phyloP scores from a whole-genome alignment of 257 asterid species.

The Solanum paucissectum region DNA sequence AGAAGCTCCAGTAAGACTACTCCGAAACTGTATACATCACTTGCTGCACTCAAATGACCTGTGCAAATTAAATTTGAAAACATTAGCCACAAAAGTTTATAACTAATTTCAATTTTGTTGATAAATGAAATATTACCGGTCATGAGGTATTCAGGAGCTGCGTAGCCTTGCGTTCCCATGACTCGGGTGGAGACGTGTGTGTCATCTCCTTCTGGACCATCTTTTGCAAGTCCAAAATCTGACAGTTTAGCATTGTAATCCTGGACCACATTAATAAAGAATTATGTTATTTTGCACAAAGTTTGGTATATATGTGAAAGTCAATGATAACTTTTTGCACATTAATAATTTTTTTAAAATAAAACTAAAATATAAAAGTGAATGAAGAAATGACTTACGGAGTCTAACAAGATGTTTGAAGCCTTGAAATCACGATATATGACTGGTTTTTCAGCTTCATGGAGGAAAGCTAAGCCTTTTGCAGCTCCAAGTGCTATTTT shows the following conservation, averaged over 20 bases:
- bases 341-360: too few species aligned
- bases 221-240: constrained; percentile 16
- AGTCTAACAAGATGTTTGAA: constrained; percentile 15
- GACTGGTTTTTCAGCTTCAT: constrained; percentile 7
- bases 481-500: constrained; percentile 19
- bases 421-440: constrained; percentile 16
- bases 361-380: too few species aligned
- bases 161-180: constrained; percentile 16
- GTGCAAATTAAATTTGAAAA: not conserved
- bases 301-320: not conserved
- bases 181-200: constrained; percentile 12
- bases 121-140: constrained; percentile 2
- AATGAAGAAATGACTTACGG: not conserved
- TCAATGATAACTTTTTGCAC: too few species aligned
- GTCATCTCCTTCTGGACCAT: constrained; percentile 17
- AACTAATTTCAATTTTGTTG: too few species aligned
- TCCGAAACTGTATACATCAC: constrained; percentile 17
- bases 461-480: constrained; percentile 14
- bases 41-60: constrained; percentile 16
- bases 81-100: not conserved
- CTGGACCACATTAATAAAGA: not conserved
- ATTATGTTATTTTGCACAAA: not conserved
- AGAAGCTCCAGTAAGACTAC: constrained; percentile 17
- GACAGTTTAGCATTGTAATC: constrained; percentile 16
- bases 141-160: constrained; percentile 19